Base-by-base conservation (phyloP, 495 filamentous ascomycete genomes). In the Penicillium cosmopolitanum region DNA sequence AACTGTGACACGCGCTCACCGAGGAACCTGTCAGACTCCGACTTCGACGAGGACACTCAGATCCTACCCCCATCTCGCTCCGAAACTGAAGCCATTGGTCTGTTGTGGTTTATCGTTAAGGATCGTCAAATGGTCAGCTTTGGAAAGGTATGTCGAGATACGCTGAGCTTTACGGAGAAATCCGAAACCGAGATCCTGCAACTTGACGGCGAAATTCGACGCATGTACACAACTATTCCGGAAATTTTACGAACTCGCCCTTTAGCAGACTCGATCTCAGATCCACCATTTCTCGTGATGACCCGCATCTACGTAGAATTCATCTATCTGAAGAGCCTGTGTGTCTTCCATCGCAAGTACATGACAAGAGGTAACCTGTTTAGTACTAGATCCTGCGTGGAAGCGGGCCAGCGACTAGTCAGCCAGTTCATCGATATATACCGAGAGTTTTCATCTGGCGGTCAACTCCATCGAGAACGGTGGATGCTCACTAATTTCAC, bases 331-430 rank as follows among this genome's bases (percentile, higher is more conserved):
- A 78, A 78, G 51, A 67, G 71, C 53, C 63, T 71, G 13, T 74
- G 70, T 44, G 65, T 77, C 21, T 66, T 80, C 10, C 75, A 80
- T 52, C 68, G 76, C 12, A 67, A 59, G 44, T 76, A 72, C 21
- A 59, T 79, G 55, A 53, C 51, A 36, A 58, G 53, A 42, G 56
- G 34, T 31, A 59, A 46, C 16, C 25, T 11, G 25, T 66, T 19
- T 51, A 60, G 50, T 13, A 56, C 55, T 4, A 56, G 54, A 33
- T 36, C 51, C 5, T 71, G 66, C 28, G 21, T 63, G 18, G 50
- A 66, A n/a, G 66, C 68, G 2, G 66, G 58, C 13, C 57, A 60
- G 31, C 50, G 63, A 11, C 61, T 71, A 9, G 61, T 67, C 13
- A 40, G 62, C 25, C 36, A 57, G 16, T 61, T 65, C 25, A 50